Evolutionary conservation across 2,329 filamentous ascomycete genomes (phyloP).

Genomic region (Fusarium camptoceras): DNA sequence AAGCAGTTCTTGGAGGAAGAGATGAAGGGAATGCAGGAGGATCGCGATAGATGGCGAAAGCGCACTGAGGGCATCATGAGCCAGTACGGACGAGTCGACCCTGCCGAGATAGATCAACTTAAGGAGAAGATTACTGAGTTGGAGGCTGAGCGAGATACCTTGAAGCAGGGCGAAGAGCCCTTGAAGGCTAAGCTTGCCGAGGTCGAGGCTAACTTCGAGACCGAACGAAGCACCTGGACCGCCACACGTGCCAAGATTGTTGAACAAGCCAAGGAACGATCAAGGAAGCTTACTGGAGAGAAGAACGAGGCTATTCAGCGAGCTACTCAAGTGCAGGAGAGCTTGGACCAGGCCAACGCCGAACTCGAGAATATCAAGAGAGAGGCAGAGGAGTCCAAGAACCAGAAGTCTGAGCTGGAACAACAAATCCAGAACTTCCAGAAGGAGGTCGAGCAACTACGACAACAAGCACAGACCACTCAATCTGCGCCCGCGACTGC

Average conservation of each 20-base stretch:
- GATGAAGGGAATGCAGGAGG: constrained; percentile 87
- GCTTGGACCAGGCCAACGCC: constrained; percentile 59
- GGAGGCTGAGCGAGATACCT: constrained; percentile 71
- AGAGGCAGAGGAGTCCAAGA: constrained; percentile 48
- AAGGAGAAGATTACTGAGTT: constrained; percentile 79
- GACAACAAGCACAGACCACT: constrained; percentile 50
- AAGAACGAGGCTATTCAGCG: constrained; percentile 65
- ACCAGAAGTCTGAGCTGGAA: constrained; percentile 54
- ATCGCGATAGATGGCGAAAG: constrained; percentile 95
- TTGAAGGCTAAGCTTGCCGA: constrained; percentile 67
- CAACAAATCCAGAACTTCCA: constrained; percentile 59
- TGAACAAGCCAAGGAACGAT: constrained; percentile 73
- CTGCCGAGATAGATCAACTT: constrained; percentile 89
- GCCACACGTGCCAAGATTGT: constrained; percentile 65
- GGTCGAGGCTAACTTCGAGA: constrained; percentile 63
- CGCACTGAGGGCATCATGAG: constrained; percentile 94
- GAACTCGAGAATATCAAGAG: constrained; percentile 67
- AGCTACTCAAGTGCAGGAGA: constrained; percentile 64
- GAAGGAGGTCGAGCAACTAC: constrained; percentile 55
- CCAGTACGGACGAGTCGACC: constrained; percentile 95
- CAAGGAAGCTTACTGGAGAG: constrained; percentile 65
- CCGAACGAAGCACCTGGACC: constrained; percentile 66
- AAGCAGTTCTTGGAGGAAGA: constrained; percentile 86
- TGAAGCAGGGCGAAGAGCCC: constrained; percentile 62
- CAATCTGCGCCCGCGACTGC: constrained; percentile 54